Evolutionary conservation across 108 stramenopile species (phyloP).

Genomic region (Cylindrotheca closterium): DNA sequence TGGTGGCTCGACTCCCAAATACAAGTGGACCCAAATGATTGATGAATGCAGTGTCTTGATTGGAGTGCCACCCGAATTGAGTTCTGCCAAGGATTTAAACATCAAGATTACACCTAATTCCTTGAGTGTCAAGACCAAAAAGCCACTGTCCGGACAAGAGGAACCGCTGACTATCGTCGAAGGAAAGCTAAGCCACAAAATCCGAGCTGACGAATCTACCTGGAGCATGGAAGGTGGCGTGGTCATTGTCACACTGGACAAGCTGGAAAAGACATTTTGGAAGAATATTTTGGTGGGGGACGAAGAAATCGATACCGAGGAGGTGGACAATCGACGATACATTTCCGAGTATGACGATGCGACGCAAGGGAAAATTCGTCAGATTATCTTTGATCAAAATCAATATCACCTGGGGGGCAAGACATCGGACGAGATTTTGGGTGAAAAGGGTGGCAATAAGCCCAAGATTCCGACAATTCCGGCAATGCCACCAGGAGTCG

Average conservation of each 20-base stretch:
- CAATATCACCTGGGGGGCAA: constrained; percentile 65
- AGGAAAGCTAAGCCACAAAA: constrained; percentile 53
- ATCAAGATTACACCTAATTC: constrained; percentile 53
- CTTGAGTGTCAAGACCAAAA: constrained; percentile 53
- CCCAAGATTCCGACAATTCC: constrained; percentile 23
- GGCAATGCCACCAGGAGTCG: constrained; percentile 69
- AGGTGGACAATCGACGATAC: constrained; percentile 74
- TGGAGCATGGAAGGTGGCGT: constrained; percentile 78
- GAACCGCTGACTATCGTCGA: constrained; percentile 38
- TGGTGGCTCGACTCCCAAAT: constrained; percentile 76
- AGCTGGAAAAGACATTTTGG: constrained; percentile 77
- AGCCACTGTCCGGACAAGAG: constrained; percentile 19
- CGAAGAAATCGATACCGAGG: constrained; percentile 63
- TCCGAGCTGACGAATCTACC: constrained; percentile 68
- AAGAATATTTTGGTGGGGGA: constrained; percentile 66
- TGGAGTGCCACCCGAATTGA: constrained; percentile 51
- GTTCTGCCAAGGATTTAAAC: constrained; percentile 72
- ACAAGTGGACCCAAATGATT: constrained; percentile 88
- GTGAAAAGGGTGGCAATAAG: constrained; percentile 9
- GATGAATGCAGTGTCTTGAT: constrained; percentile 77
- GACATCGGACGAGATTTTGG: constrained; percentile 52
- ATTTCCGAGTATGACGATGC: constrained; percentile 78
- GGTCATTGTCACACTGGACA: constrained; percentile 61
- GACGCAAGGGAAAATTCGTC: constrained; percentile 77
- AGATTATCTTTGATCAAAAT: constrained; percentile 79